phyloP scores from a whole-genome alignment of 495 filamentous ascomycete genomes.

The Penicillium lagena region DNA sequence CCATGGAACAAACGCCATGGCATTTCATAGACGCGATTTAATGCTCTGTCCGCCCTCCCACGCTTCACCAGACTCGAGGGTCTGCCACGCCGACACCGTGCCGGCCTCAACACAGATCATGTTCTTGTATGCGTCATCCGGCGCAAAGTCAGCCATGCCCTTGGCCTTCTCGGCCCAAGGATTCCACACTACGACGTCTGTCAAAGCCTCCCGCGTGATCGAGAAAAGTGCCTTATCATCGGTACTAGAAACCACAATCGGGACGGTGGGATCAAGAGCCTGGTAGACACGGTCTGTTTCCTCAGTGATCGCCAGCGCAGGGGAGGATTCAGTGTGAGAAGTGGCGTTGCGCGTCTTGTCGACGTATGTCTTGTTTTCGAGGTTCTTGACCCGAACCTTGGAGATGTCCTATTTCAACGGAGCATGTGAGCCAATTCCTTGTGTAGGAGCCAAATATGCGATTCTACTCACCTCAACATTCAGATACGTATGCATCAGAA shows the following conservation, averaged over 20 bases:
- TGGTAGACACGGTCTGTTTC: slow-evolving; percentile 83
- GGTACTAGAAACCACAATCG: slow-evolving; percentile 47
- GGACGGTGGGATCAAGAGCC: slow-evolving; percentile 52
- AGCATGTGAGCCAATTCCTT: too few species aligned
- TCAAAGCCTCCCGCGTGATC: slow-evolving; percentile 71
- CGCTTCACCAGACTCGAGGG: slow-evolving; percentile 75
- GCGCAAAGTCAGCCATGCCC: slow-evolving; percentile 80
- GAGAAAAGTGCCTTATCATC: slow-evolving; percentile 58
- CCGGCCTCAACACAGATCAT: slow-evolving; percentile 96
- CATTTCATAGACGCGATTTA: slow-evolving; percentile 22
- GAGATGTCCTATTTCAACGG: slow-evolving; percentile 59
- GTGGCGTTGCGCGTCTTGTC: slow-evolving; percentile 70
- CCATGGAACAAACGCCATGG: not conserved
- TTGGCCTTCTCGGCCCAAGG: slow-evolving; percentile 83
- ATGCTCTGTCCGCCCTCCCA: slow-evolving; percentile 89
- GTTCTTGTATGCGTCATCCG: slow-evolving; percentile 79
- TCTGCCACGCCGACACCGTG: slow-evolving; percentile 71
- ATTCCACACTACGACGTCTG: slow-evolving; percentile 94
- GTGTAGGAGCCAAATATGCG: too few species aligned
- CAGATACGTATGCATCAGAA: slow-evolving; percentile 88
- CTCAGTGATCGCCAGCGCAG: slow-evolving; percentile 51
- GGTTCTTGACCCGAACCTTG: slow-evolving; percentile 59
- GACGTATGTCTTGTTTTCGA: slow-evolving; percentile 65
- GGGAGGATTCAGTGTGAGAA: slow-evolving; percentile 49
- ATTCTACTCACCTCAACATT: slow-evolving; percentile 58